phyloP scores from a whole-genome alignment of 163 green algal genomes.

The Chlorella variabilis region DNA sequence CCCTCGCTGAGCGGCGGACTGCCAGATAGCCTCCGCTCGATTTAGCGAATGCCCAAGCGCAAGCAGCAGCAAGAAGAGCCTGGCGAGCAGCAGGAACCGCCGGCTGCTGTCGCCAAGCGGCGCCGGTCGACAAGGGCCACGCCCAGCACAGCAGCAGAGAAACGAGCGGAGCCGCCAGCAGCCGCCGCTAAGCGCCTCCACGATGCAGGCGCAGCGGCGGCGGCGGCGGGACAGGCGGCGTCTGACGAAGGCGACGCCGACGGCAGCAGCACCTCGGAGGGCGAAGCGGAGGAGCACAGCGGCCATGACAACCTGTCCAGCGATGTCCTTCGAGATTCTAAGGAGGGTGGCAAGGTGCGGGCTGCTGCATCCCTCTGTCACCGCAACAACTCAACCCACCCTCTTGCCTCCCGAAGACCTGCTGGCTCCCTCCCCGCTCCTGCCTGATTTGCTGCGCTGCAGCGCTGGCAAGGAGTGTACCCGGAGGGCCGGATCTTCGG shows the following conservation, averaged over 20 bases:
- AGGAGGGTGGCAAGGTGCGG: no score
- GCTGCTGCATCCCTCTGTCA: no score
- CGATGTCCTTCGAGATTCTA: no score
- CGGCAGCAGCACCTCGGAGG: background rate
- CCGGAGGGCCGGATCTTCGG: background rate
- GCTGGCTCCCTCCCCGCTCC: no score
- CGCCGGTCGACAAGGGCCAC: background rate
- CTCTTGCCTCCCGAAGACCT: no score
- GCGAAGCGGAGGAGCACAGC: background rate
- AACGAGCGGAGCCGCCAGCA: background rate
- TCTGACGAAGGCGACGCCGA: no score
- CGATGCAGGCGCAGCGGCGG: background rate
- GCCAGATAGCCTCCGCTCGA: no score
- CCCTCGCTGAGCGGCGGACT: no score
- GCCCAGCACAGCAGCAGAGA: background rate
- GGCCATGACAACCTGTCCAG: no score
- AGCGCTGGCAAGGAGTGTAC: background rate
- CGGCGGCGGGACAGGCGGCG: background rate
- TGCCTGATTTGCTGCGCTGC: background rate
- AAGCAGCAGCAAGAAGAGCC: background rate
- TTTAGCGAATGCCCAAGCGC: slow-evolving; percentile 24
- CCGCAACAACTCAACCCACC: no score
- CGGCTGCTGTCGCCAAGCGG: background rate
- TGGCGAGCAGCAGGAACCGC: background rate
- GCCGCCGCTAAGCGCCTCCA: background rate